Base-by-base conservation (phyloP, 495 filamentous ascomycete species). In the Lasiosphaeriaceae sp. region DNA sequence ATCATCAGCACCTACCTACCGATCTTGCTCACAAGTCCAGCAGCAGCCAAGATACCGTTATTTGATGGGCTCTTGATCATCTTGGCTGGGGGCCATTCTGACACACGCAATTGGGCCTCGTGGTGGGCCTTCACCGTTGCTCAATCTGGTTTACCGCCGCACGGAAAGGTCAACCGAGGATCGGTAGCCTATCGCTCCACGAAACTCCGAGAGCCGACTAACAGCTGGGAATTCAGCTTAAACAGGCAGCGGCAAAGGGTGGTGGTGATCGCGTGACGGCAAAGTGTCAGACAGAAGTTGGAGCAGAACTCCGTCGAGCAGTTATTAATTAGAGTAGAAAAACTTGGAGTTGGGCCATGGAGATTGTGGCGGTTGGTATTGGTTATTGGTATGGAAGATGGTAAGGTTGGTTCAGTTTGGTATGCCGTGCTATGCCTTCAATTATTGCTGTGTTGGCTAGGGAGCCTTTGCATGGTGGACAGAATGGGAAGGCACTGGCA, bases 71-170 rank as follows among this genome's bases (percentile, higher is more conserved):
- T 48, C 21, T 29, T 41, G 50, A 43, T 54, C 44, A 29, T 19
- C 24, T 24, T n/a, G 26, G 31, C 34, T 20, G 43, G 26, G 39
- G 22, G 43, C 20, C 41, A 24, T 29, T 22, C 54, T 50, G 46
- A 56, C 23, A 50, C 45, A 47, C 47, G 20, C 19, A 24, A n/a
- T 31, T 39, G 16, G 50, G 41, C 3, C 41, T 53, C 43, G 24
- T 16, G 16, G 23, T 17, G 43, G 20, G 11, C 56, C 49, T 16
- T 19, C 20, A 20, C 9, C 17, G 20, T 24, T 17, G 39, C 48
- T 12, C 50, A 51, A 51, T 57, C 47, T 21, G 48, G 24, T 52
- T 48, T 50, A 43, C 56, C 49, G 56, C 56, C 43, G 56, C 47
- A 11, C 21, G 7, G 44, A 29, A 35, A 58, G 50, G 5, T 12